Conservation (phyloP, 208 protist genomes). For the Leishmania turanica region DNA sequence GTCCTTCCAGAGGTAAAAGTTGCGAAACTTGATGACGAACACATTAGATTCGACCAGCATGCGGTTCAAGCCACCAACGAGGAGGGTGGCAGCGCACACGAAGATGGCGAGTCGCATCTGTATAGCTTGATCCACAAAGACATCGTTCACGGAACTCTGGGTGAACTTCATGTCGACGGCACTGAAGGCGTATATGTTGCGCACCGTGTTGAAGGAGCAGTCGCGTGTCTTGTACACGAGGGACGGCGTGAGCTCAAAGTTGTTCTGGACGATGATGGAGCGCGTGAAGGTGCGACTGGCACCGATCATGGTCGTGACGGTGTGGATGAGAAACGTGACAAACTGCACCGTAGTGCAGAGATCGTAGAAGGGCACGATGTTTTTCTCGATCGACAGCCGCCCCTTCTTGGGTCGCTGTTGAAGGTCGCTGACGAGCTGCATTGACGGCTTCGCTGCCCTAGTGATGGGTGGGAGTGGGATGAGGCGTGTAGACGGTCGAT, state of each 20-base stretch:
- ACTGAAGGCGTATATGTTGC: slow-evolving; percentile 63
- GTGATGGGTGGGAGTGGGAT: background rate
- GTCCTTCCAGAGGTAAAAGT: slow-evolving; percentile 79
- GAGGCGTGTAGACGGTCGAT: background rate
- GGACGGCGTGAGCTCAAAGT: slow-evolving; percentile 39
- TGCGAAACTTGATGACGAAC: slow-evolving; percentile 62
- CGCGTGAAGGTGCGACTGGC: slow-evolving; percentile 53
- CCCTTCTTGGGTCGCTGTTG: slow-evolving; percentile 71
- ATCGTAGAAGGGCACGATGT: slow-evolving; percentile 57
- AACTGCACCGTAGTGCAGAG: slow-evolving; percentile 63
- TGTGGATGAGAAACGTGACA: slow-evolving; percentile 56
- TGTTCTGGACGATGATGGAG: slow-evolving; percentile 43
- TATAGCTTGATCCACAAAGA: slow-evolving; percentile 77
- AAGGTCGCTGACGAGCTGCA: slow-evolving; percentile 82
- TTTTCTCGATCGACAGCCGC: slow-evolving; percentile 64
- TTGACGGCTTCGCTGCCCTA: slow-evolving; percentile 12
- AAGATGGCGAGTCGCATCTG: slow-evolving; percentile 73
- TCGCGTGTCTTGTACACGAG: slow-evolving; percentile 48
- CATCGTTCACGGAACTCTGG: slow-evolving; percentile 36
- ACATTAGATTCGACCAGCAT: slow-evolving; percentile 60
- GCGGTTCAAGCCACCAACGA: slow-evolving; percentile 62
- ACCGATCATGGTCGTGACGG: slow-evolving; percentile 41
- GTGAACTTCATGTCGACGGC: slow-evolving; percentile 51
- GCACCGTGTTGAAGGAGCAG: slow-evolving; percentile 48
- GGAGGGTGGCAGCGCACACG: slow-evolving; percentile 41